phyloP scores from a whole-genome alignment of 1,284 basidiomycete species.

The Rhodotorula sp. region DNA sequence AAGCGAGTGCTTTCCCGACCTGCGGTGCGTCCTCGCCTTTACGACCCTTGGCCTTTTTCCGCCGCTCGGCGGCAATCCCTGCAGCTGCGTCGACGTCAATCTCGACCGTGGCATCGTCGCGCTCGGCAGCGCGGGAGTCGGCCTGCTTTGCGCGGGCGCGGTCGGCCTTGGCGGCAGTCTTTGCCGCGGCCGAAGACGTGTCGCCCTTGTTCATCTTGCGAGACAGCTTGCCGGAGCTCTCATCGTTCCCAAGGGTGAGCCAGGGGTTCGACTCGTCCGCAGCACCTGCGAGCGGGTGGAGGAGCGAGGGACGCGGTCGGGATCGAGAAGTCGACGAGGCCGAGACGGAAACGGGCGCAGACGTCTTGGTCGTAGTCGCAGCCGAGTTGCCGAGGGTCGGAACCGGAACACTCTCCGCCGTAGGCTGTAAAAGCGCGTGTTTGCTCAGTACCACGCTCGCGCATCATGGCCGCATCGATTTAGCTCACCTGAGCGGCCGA shows the following conservation, averaged over 20 bases:
- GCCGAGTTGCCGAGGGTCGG: slow-evolving; percentile 30
- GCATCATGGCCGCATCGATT: background rate
- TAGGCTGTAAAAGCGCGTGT: too few species aligned
- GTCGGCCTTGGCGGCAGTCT: slow-evolving; percentile 37
- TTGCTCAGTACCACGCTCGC: background rate
- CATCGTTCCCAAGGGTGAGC: slow-evolving; percentile 54
- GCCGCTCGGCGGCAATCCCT: slow-evolving; percentile 48
- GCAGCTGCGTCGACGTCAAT: slow-evolving; percentile 54
- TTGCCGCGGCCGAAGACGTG: slow-evolving; percentile 49
- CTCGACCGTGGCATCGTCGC: slow-evolving; percentile 73
- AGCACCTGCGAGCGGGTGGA: slow-evolving; percentile 18
- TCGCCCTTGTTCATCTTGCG: slow-evolving; percentile 66
- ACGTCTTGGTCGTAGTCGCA: slow-evolving; percentile 33
- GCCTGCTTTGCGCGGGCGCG: slow-evolving; percentile 31
- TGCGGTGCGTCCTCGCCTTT: slow-evolving; percentile 44
- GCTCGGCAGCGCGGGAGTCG: slow-evolving; percentile 58
- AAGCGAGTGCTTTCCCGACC: slow-evolving; percentile 14
- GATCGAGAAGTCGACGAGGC: slow-evolving; percentile 21
- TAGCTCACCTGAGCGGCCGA: slow-evolving; percentile 33
- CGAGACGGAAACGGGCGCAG: slow-evolving; percentile 39
- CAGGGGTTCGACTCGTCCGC: slow-evolving; percentile 62
- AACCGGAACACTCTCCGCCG: background rate
- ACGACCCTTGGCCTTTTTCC: slow-evolving; percentile 49
- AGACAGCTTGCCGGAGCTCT: slow-evolving; percentile 49
- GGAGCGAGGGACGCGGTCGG: slow-evolving; percentile 24